Base-by-base conservation (phyloP, 2,329 filamentous ascomycete species). In the Emergomyces africanus region DNA sequence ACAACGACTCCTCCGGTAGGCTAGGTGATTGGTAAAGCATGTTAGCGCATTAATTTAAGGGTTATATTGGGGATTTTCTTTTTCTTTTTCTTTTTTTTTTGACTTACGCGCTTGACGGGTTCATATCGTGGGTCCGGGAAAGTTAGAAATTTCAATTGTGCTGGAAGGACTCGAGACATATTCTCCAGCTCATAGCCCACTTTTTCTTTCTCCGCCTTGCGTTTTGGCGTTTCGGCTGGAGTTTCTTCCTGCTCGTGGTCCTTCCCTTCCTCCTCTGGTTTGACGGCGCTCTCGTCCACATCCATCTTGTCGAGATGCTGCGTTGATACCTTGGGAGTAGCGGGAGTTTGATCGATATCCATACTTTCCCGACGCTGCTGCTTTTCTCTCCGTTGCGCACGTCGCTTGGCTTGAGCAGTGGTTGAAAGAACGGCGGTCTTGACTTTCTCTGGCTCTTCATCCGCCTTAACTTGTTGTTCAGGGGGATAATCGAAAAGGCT, bases 401-500 rank as follows among this genome's bases (percentile, higher is more conserved):
- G 85, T 67, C 95, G 88, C 79, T 95, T 96, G 63, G 95, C 94
- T 74, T 97, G 94, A 1, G 92, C 92, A 1, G 94, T 99, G 3
- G 95, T 99, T 2, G 92, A 97, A 20, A 99, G 79, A 49, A 99
- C 90, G 28, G 95, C 94, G 10, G 94, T 96, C 66, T 95, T 94
- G 65, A 99, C 89, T 74, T 96, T 84, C 62, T 95, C 89, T 0
- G 91, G 91, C 0, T 90, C 90, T 71, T 97, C 92, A 69, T 97
- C 92, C 0, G 89, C 77, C 81, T 97, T 97, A 69, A 95, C 86
- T 72, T 97, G 91, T 67, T 95, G 89, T 74, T 97, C 92, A 1
- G 94, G 95, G 39, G 94, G 94, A 70, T 99, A 99, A 75, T 99
- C 94, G 70, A 99, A 99, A 66, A 96, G 82, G 72, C 91, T 97